These are phyloP conservation scores for Holtermannia corniformis DNA, from an alignment of 768 basidiomycete genomes.

Conservation along the genomic window DNA sequence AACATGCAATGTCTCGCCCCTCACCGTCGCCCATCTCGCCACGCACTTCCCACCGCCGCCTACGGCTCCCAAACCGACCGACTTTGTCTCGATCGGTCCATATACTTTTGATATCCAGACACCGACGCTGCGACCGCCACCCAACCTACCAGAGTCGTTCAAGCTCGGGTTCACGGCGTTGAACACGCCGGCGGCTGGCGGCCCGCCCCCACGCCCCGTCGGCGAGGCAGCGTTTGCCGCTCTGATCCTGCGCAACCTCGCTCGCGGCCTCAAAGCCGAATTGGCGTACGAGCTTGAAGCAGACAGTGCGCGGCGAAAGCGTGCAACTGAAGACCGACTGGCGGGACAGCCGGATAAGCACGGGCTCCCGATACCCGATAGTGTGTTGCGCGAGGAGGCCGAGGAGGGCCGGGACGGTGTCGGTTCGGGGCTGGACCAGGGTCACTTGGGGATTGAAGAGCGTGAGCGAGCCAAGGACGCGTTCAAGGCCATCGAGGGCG, in stretches of 20 bases:
- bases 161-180: conserved; percentile 47
- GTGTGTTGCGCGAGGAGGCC: conserved; percentile 66
- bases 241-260: conserved; percentile 72
- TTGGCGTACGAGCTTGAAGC: conserved; percentile 9
- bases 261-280: conserved; percentile 54
- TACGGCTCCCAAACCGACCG: conserved; percentile 28
- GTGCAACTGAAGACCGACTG: conserved; percentile 21
- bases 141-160: conserved; percentile 58
- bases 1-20: conserved; percentile 50
- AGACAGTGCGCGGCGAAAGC: conserved; percentile 3
- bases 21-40: conserved; percentile 51
- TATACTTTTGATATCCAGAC: conserved; percentile 4
- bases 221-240: conserved; percentile 55
- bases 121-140: conserved; percentile 57
- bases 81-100: conserved; percentile 8
- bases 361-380: conserved; percentile 61
- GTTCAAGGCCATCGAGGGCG: conserved; percentile 53
- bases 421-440: conserved; percentile 15
- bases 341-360: conserved; percentile 64
- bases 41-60: conserved; percentile 53
- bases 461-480: conserved; percentile 66
- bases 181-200: conserved; percentile 23
- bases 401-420: conserved; percentile 48
- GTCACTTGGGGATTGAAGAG: conserved; percentile 47
- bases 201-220: conserved; percentile 38